Conservation (phyloP, 176 grass and related monocot genomes). For the Oryza officinalis region DNA sequence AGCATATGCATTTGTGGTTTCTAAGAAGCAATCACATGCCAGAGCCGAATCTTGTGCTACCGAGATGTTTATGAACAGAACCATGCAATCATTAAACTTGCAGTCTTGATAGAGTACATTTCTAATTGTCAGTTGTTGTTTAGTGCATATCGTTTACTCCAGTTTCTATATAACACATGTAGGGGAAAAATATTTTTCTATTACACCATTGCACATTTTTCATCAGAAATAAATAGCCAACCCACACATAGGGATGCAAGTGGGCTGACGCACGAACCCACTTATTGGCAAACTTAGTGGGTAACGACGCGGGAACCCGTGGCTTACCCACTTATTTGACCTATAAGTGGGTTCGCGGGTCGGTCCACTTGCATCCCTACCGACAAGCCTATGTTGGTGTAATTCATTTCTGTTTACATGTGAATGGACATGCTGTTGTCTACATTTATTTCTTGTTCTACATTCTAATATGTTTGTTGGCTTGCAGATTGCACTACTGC, state of each 20-base stretch:
- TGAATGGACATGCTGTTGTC: background rate
- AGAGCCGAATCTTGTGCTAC: background rate
- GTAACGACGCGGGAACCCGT: too few species aligned
- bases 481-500: constrained; percentile 87
- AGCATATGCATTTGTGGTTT: background rate
- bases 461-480: constrained; percentile 3
- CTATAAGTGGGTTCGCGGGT: too few species aligned
- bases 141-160: background rate
- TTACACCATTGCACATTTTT: background rate
- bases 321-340: too few species aligned
- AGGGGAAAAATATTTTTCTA: background rate
- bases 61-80: background rate
- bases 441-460: background rate
- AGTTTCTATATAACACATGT: background rate
- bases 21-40: background rate
- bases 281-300: too few species aligned
- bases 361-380: too few species aligned
- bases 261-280: too few species aligned
- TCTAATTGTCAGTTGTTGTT: constrained; percentile 17
- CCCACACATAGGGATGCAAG: too few species aligned
- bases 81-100: background rate
- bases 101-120: background rate
- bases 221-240: background rate
- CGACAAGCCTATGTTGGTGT: background rate
- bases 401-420: background rate